Conservation (phyloP, 495 filamentous ascomycete species). For the Penicillium cinerascens region DNA sequence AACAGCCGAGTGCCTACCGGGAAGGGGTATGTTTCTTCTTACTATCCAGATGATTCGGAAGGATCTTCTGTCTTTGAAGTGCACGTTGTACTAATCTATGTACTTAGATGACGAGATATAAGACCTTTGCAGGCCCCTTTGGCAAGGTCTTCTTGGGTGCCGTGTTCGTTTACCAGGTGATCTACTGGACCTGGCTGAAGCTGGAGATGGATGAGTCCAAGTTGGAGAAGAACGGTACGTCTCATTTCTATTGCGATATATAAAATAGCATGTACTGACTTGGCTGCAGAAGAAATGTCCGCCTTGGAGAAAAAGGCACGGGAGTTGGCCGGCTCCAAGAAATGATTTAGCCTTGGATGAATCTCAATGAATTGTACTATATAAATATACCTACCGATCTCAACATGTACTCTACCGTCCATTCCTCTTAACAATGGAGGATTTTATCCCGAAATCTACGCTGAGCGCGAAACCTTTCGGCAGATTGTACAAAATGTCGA, state of each 20-base stretch:
- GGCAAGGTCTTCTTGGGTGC: constrained; percentile 82
- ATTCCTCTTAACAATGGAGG: not conserved
- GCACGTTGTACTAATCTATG: not conserved
- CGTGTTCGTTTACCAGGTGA: constrained; percentile 81
- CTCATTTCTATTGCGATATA: not conserved
- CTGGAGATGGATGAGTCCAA: constrained; percentile 76
- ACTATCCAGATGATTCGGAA: not conserved
- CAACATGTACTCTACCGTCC: not conserved
- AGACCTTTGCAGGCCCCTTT: constrained; percentile 72
- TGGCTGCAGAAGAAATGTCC: constrained; percentile 32
- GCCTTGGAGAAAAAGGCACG: constrained; percentile 41
- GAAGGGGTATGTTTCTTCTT: constrained; percentile 20
- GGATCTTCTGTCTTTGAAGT: not conserved
- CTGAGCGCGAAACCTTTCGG: not conserved
- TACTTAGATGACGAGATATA: constrained; percentile 68
- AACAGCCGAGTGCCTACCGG: constrained; percentile 23
- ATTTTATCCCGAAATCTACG: not conserved
- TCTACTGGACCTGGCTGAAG: constrained; percentile 82
- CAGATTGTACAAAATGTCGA: constrained; percentile 9
- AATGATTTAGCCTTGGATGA: constrained; percentile 14
- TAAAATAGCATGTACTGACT: not conserved
- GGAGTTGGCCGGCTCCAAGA: constrained; percentile 33
- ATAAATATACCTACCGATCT: constrained; percentile 1
- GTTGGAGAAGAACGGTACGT: constrained; percentile 54
- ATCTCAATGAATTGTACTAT: constrained; percentile 13